Conservation (phyloP, 192 early-diverging fungal species). For the Rhizophlyctis rosea region DNA sequence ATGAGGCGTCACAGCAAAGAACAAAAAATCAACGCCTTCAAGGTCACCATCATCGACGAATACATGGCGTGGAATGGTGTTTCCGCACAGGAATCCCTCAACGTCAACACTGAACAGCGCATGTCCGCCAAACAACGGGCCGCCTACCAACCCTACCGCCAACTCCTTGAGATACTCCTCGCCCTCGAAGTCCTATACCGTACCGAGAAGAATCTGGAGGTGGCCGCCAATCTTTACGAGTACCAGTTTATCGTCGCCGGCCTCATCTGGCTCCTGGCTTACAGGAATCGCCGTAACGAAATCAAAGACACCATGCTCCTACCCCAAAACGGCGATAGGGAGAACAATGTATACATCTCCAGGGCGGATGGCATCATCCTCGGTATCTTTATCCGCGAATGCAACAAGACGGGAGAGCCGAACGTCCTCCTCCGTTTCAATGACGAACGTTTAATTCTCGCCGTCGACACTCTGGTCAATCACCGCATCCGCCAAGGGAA, state of each 20-base stretch:
- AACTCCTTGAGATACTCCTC: neutral
- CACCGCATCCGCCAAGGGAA: neutral
- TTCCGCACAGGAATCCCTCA: neutral
- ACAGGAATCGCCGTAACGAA: neutral
- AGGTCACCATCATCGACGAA: neutral
- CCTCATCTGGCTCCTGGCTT: neutral
- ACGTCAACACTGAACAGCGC: neutral
- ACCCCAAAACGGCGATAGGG: neutral
- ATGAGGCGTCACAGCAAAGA: neutral
- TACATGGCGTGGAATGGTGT: neutral
- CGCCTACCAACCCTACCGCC: neutral
- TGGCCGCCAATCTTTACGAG: neutral
- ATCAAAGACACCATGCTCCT: neutral
- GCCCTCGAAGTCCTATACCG: neutral
- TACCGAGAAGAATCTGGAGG: neutral
- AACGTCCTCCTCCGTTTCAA: neutral
- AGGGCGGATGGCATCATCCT: no score
- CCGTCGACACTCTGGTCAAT: neutral
- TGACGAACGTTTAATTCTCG: neutral
- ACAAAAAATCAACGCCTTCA: neutral
- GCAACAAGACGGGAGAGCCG: neutral
- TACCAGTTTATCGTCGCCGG: neutral
- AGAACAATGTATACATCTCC: no score
- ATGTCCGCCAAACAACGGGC: neutral
- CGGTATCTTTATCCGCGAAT: neutral